Base-by-base conservation (phyloP, 2,329 filamentous ascomycete species). In the Venturia effusa region DNA sequence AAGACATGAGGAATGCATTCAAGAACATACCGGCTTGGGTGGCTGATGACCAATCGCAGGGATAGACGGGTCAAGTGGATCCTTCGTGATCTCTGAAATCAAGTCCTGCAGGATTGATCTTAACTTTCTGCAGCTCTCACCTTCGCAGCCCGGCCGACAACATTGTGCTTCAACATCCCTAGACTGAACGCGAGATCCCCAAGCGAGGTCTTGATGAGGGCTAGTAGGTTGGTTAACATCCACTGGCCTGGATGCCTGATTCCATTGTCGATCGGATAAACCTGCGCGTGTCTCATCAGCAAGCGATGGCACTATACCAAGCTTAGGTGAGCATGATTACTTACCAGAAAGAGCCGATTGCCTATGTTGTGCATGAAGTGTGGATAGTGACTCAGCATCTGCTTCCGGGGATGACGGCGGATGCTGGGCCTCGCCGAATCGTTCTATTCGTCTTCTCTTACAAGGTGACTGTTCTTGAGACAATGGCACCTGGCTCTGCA, bases 31-130 rank as follows among this genome's bases (percentile, higher is more conserved):
- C 27, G 61, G 61, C 34, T 55, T 63, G 17, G 48, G 61, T 17
- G 61, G 61, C 39, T 30, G 51, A 15, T 54, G 27, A n/a, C n/a
- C 48, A 39, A 48, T 40, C n/a, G 61, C 27, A 32, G 45, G 22
- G 32, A 27, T 45, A 22, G 24, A 32, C 24, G 61, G 51, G 48
- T 22, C 45, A 22, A 54, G 43, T 19, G 61, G 61, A 30, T 63
- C 61, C 22, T 45, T 45, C 19, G 51, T 43, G 30, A 63, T 57
- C 48, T 63, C 61, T 27, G 61, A 51, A 17, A 63, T 48, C 17
- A 63, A 32, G 34, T 63, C 45, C 32, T 63, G 61, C 24, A 57
- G 41, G 27, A 63, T 24, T 40, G 61, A 63, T 63, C 61, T 57
- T 24, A 63, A 24, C 34, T 24, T 54, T 55, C 3, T 40, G 51